Percentiles rank a stretch among this genome's conserved stretches.
These are phyloP conservation scores for Diaporthe sp. DNA, from an alignment of 2,329 filamentous ascomycete species.

Conservation along the genomic window DNA sequence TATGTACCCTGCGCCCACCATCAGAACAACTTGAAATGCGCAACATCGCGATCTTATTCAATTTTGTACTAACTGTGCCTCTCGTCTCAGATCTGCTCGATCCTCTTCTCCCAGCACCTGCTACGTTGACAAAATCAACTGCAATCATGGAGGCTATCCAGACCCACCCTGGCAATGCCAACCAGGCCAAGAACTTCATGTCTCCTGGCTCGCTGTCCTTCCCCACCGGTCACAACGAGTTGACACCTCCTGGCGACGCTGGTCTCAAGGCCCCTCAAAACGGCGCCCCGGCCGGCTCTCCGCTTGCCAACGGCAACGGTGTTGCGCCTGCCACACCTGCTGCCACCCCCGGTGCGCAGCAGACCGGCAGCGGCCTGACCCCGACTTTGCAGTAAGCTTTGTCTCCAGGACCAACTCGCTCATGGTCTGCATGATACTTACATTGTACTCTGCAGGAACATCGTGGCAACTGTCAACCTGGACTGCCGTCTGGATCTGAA, in stretches of 20 bases:
- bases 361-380: constrained; percentile 89
- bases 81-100: constrained; percentile 48
- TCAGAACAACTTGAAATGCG: background rate
- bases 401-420: constrained; percentile 51
- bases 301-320: constrained; percentile 78
- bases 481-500: constrained; percentile 98
- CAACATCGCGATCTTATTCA: background rate
- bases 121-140: constrained; percentile 7
- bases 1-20: background rate
- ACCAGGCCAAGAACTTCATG: constrained; percentile 96
- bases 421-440: constrained; percentile 66
- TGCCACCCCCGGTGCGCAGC: constrained; percentile 87
- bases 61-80: constrained; percentile 7
- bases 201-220: constrained; percentile 93
- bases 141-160: constrained; percentile 87
- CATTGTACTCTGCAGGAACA: constrained; percentile 81
- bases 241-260: constrained; percentile 84
- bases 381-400: constrained; percentile 97
- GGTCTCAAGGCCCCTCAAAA: constrained; percentile 71
- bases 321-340: constrained; percentile 92
- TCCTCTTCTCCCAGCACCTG: constrained; percentile 5
- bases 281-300: constrained; percentile 66
- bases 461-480: constrained; percentile 98
- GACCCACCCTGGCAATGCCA: constrained; percentile 90
- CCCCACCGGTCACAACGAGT: constrained; percentile 84